Base-by-base conservation (phyloP, 768 basidiomycete species). In the Pulveroboletus ravenelii region DNA sequence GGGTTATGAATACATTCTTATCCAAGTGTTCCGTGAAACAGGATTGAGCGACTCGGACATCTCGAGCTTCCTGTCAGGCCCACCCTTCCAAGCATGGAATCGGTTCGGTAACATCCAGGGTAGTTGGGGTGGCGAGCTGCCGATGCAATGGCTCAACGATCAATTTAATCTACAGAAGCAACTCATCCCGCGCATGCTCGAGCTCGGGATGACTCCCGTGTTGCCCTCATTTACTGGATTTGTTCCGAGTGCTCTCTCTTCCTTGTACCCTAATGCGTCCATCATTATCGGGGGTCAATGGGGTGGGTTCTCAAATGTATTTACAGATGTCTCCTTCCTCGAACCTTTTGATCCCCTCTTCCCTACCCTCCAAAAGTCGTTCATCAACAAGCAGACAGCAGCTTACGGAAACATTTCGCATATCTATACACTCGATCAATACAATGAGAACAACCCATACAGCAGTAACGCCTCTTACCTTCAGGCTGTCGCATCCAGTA, bases 371-470 rank as follows among this genome's bases (percentile, higher is more conserved):
- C 73, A 74, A 49, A 62, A 60, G 38, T 64, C 66, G 8, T 74
- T 74, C 58, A 71, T 74, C 45, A 39, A 60, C 5, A 74, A 73
- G 53, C 72, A 74, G 55, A 48, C 54, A 13, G 64, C 62, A 10
- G 68, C 67, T 0, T 74, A 72, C 44, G 73, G 73, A 7, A 62
- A 66, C 40, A 52, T 72, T 27, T 65, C 72, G 15, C 72, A 74
- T 43, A 62, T 74, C 45, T 74, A 74, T 50, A 72, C 73, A n/a
- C 68, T 74, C 32, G 73, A 74, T 55, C 73, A 72, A 45, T 74
- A 74, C 61, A 73, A 73, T 61, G 73, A 74, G 58, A 74, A 70
- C 50, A 55, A 68, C 38, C 72, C 73, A 3, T 68, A 62, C 39
- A 72, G 64, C 51, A 56, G 61, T 9, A 58, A 70, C 45, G 36